phyloP scores from a whole-genome alignment of 192 early-diverging fungal species.

The Coemansia sp. region DNA sequence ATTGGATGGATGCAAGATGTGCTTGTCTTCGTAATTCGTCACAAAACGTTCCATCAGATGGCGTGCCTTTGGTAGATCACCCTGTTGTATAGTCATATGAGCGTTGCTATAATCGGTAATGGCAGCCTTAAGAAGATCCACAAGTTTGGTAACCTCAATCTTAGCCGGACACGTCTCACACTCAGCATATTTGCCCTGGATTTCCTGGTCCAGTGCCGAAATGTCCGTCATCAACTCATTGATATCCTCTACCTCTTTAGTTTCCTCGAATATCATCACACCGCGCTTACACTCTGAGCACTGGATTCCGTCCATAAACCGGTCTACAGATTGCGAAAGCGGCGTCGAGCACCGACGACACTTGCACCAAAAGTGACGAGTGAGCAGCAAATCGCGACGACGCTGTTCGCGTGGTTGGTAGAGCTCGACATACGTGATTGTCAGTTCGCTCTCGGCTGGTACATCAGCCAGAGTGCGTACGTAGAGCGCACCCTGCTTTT shows the following conservation, averaged over 20 bases:
- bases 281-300: conserved; percentile 58
- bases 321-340: conserved; percentile 66
- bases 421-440: conserved; percentile 69
- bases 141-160: conserved; percentile 52
- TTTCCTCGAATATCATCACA: conserved; percentile 61
- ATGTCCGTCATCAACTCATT: conserved; percentile 59
- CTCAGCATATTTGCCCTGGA: conserved; percentile 56
- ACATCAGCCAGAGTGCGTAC: conserved; percentile 63
- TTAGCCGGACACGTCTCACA: conserved; percentile 55
- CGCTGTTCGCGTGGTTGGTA: conserved; percentile 69
- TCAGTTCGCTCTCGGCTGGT: conserved; percentile 59
- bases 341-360: conserved; percentile 65
- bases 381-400: conserved; percentile 62
- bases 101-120: conserved; percentile 53
- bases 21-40: conserved; percentile 48
- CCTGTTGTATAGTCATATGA: conserved; percentile 45
- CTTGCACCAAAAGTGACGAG: conserved; percentile 77
- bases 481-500: conserved; percentile 55
- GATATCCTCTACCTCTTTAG: conserved; percentile 60
- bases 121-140: conserved; percentile 54
- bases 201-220: conserved; percentile 54
- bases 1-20: conserved; percentile 55
- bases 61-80: conserved; percentile 42
- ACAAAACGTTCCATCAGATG: conserved; percentile 52
- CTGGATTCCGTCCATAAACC: conserved; percentile 67